These are phyloP conservation scores for Coemansia sp. DNA, from an alignment of 192 early-diverging fungal species.

Conservation along the genomic window DNA sequence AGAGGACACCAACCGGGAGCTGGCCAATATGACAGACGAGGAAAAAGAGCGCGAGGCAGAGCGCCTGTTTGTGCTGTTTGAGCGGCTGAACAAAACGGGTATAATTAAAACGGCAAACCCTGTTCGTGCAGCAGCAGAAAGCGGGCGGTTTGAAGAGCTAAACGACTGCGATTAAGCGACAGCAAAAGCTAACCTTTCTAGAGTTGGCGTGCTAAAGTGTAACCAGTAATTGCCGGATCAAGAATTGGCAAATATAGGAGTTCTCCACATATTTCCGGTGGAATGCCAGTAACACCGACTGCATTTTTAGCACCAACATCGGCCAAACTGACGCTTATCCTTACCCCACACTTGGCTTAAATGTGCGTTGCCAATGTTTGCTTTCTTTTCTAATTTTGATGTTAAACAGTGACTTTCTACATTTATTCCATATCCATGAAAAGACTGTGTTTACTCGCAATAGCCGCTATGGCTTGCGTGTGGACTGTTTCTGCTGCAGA, in stretches of 20 bases:
- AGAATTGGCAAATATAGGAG: not conserved
- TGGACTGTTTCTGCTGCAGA: not conserved
- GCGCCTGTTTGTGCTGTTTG: conserved; percentile 89
- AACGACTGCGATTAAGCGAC: not conserved
- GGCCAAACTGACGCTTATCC: not conserved
- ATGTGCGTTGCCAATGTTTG: not conserved
- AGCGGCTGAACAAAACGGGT: conserved; percentile 88
- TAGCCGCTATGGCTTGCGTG: conserved; percentile 1
- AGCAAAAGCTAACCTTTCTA: not conserved
- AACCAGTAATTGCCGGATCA: not conserved
- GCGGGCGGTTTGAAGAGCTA: conserved; percentile 45
- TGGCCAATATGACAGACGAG: conserved; percentile 90
- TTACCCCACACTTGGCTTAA: not conserved
- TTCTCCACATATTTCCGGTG: not conserved
- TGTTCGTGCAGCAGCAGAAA: conserved; percentile 58
- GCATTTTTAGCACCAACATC: not conserved
- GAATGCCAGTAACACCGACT: not conserved
- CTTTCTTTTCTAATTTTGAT: not conserved
- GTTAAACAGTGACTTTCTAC: not conserved
- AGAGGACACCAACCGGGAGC: conserved; percentile 53
- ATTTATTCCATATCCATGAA: not conserved
- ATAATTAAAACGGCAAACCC: conserved; percentile 81
- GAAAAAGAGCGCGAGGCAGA: conserved; percentile 96
- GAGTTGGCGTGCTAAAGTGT: not conserved
- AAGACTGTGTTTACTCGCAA: not conserved